These are phyloP conservation scores for Roridomyces roridus DNA, from an alignment of 768 basidiomycete genomes.

Conservation along the genomic window DNA sequence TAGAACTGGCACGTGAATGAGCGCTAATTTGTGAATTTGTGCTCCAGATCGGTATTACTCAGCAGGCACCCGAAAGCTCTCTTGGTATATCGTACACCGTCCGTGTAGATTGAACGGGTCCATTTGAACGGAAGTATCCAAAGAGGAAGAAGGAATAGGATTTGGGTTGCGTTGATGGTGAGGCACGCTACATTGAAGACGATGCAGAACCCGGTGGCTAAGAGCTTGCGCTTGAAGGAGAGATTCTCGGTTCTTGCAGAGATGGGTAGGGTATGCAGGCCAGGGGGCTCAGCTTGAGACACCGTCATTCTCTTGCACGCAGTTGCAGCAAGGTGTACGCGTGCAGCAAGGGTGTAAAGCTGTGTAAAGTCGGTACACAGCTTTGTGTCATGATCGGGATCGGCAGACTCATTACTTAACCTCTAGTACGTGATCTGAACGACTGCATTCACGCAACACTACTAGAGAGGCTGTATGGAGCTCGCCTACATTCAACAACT, in stretches of 20 bases:
- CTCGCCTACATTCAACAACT: slow-evolving; percentile 48
- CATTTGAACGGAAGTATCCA: slow-evolving; percentile 64
- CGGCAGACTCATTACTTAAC: too few relatives aligned
- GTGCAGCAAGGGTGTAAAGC: too few relatives aligned
- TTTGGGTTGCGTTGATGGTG: slow-evolving; percentile 75
- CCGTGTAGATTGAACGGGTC: slow-evolving; percentile 63
- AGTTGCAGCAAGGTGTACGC: too few relatives aligned
- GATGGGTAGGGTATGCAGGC: slow-evolving; percentile 56
- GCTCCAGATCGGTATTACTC: too few relatives aligned
- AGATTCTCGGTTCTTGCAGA: slow-evolving; percentile 39
- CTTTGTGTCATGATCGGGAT: too few relatives aligned
- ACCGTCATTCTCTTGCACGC: not conserved
- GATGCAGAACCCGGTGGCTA: slow-evolving; percentile 57
- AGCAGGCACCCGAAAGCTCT: slow-evolving; percentile 79
- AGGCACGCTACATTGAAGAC: slow-evolving; percentile 70
- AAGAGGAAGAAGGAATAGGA: slow-evolving; percentile 73
- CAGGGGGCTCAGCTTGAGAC: not conserved
- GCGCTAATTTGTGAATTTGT: not conserved
- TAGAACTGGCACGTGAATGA: slow-evolving; percentile 54
- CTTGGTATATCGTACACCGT: slow-evolving; percentile 81
- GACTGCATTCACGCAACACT: not conserved
- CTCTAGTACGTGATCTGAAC: too few relatives aligned
- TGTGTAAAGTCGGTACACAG: too few relatives aligned
- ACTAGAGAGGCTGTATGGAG: too few relatives aligned
- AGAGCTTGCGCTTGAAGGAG: slow-evolving; percentile 57